Conservation (phyloP, 208 protist species). For the Trypanosoma scelopori region DNA sequence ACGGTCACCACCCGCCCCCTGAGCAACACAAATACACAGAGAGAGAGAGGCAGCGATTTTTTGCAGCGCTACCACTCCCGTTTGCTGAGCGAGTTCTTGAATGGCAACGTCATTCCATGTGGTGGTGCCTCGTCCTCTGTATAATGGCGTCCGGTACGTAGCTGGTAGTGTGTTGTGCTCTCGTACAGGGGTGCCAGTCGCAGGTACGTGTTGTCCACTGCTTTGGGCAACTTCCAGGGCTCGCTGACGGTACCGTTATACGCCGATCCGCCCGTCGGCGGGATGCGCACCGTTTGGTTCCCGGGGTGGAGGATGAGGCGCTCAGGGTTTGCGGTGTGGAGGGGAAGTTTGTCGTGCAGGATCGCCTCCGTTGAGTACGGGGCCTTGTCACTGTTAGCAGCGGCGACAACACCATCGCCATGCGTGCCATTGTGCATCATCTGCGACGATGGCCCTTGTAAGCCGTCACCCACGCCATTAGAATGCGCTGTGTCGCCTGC, state of each 20-base stretch:
- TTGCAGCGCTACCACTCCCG: conserved; percentile 35
- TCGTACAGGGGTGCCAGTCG: conserved; percentile 69
- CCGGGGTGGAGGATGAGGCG: conserved; percentile 57
- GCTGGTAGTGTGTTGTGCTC: conserved; percentile 77
- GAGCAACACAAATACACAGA: too few relatives aligned
- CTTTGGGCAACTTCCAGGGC: conserved; percentile 54
- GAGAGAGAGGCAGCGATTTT: too few relatives aligned
- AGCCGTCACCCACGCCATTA: not conserved
- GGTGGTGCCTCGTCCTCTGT: conserved; percentile 65
- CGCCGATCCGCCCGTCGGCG: conserved; percentile 49
- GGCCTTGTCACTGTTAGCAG: conserved; percentile 1
- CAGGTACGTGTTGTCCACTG: conserved; percentile 70
- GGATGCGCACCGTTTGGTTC: conserved; percentile 31
- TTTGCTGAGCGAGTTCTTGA: conserved; percentile 40
- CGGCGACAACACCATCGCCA: not conserved
- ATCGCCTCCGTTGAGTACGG: conserved; percentile 52
- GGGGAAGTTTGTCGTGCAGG: conserved; percentile 40
- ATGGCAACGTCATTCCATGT: conserved; percentile 58
- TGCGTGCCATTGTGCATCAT: conserved; percentile 4
- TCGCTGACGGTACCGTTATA: conserved; percentile 51
- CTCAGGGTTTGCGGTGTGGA: conserved; percentile 60
- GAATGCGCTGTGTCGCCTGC: not conserved
- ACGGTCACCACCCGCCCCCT: too few relatives aligned
- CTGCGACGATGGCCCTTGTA: conserved; percentile 2
- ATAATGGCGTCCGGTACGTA: conserved; percentile 74